A percentile compares a stretch with the other conserved stretches of the same genome.
These are phyloP conservation scores for Cairneyella variabilis DNA, from an alignment of 495 filamentous ascomycete genomes.

Conservation along the genomic window DNA sequence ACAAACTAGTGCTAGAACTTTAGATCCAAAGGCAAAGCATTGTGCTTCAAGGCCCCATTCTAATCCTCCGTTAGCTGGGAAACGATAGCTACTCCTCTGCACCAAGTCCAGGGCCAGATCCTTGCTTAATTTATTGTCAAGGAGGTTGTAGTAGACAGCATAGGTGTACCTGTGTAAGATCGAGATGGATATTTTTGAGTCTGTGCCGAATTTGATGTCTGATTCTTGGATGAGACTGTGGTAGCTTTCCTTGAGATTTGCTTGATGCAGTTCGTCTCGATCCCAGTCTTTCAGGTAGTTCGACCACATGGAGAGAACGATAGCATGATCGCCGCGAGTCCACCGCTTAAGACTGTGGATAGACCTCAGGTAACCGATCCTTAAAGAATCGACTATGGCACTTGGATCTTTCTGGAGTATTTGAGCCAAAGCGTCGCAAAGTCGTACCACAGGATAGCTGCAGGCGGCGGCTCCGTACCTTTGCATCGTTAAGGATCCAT, in stretches of 20 bases:
- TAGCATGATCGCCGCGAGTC: background rate
- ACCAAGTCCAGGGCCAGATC: background rate
- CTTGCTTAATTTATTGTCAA: background rate
- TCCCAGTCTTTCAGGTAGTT: slow-evolving; percentile 7
- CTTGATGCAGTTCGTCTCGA: background rate
- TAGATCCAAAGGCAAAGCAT: background rate
- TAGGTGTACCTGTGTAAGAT: background rate
- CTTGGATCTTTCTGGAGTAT: background rate
- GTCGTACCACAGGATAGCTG: background rate
- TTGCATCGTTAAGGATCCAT: background rate
- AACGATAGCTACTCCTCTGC: background rate
- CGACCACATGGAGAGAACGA: slow-evolving; percentile 5
- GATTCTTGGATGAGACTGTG: background rate
- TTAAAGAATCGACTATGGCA: background rate
- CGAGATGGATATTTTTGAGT: background rate
- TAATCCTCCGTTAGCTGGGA: background rate
- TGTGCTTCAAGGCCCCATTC: background rate
- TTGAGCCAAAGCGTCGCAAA: background rate
- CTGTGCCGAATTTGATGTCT: background rate
- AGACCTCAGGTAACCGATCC: background rate
- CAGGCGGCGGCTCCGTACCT: background rate
- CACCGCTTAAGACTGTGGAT: background rate
- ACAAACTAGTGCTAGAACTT: background rate
- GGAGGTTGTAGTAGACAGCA: background rate
- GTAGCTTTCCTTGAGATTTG: background rate